These are phyloP conservation scores for Filobasidium floriforme DNA, from an alignment of 768 basidiomycete species.

Conservation along the genomic window DNA sequence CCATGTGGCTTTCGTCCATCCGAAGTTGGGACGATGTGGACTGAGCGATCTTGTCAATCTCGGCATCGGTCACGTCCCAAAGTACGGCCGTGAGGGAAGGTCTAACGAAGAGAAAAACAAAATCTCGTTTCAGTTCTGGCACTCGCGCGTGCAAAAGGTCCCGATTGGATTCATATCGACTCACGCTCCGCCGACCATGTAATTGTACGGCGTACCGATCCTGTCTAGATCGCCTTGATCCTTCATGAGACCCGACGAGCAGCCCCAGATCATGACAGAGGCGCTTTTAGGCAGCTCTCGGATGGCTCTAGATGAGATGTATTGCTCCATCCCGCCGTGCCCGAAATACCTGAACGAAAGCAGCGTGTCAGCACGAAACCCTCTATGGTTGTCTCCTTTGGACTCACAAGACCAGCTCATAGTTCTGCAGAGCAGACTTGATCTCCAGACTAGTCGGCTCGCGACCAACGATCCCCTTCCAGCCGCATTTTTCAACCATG, in stretches of 20 bases:
- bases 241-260: constrained; percentile 79
- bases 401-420: constrained; percentile 85
- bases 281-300: constrained; percentile 76
- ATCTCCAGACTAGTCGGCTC: constrained; percentile 79
- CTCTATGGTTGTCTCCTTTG: not conserved
- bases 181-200: constrained; percentile 95
- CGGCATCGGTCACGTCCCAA: constrained; percentile 97
- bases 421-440: constrained; percentile 58
- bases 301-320: constrained; percentile 77
- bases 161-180: constrained; percentile 42
- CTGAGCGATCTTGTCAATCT: constrained; percentile 87
- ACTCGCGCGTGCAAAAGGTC: not conserved
- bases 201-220: constrained; percentile 83
- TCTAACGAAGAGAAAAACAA: constrained; percentile 46
- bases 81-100: constrained; percentile 88
- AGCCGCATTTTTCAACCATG: constrained; percentile 62
- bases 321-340: constrained; percentile 93
- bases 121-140: not conserved
- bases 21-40: constrained; percentile 48
- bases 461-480: constrained; percentile 72
- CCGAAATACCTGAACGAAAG: constrained; percentile 71
- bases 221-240: constrained; percentile 94
- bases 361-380: constrained; percentile 3
- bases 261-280: constrained; percentile 95
- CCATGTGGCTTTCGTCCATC: constrained; percentile 45